phyloP scores from a whole-genome alignment of 441 rosid genomes.

The Populus trichocarpa region DNA sequence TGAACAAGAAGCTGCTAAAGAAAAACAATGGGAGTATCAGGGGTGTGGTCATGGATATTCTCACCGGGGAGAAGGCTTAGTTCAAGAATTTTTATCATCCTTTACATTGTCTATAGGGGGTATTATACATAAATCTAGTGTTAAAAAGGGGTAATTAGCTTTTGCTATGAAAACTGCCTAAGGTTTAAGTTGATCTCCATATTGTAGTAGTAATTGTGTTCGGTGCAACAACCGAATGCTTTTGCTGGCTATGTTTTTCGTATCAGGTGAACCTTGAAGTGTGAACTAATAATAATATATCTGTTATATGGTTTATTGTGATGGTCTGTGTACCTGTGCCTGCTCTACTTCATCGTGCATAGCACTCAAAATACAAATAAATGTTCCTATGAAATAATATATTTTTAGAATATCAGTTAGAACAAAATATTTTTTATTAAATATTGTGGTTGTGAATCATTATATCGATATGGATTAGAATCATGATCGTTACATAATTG shows the following conservation, averaged over 20 bases:
- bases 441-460: too few relatives aligned
- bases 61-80: slow-evolving; percentile 60
- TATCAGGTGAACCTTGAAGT: background rate
- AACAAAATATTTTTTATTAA: too few relatives aligned
- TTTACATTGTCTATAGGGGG: background rate
- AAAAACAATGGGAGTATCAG: slow-evolving; percentile 95
- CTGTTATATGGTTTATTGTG: too few relatives aligned
- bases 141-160: background rate
- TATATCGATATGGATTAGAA: too few relatives aligned
- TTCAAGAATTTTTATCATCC: background rate
- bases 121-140: background rate
- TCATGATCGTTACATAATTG: too few relatives aligned
- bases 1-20: slow-evolving; percentile 80
- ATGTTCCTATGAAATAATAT: too few relatives aligned
- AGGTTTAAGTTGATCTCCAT: background rate
- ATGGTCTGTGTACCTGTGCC: too few relatives aligned
- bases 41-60: slow-evolving; percentile 90
- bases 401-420: too few relatives aligned
- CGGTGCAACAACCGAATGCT: background rate
- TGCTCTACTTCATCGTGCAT: too few relatives aligned
- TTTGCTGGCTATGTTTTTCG: background rate
- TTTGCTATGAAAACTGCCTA: background rate
- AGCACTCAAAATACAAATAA: too few relatives aligned
- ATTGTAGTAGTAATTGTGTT: background rate
- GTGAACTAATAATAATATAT: background rate